These are phyloP conservation scores for Eucalyptus cladocalyx DNA, from an alignment of 345 rosid species.

Conservation along the genomic window DNA sequence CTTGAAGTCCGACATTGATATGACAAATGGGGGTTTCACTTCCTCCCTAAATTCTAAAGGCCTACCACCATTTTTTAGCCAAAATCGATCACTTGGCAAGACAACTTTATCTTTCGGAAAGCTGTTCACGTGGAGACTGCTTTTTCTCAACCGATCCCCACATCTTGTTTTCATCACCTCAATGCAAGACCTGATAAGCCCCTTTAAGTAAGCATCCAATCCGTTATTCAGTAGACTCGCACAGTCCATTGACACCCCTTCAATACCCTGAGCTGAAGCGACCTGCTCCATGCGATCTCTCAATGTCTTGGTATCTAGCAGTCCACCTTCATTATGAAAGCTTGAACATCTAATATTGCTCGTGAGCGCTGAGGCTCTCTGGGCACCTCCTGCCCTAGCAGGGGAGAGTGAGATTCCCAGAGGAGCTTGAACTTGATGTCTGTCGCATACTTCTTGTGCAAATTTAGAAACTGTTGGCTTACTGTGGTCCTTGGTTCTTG, in stretches of 20 bases:
- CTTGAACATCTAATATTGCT: not conserved
- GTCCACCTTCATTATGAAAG: conserved; percentile 12
- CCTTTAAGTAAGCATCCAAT: conserved; percentile 25
- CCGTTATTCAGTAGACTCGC: conserved; percentile 22
- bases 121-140: not conserved
- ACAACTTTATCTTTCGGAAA: not conserved
- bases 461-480: not conserved
- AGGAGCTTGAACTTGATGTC: conserved; percentile 17
- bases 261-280: conserved; percentile 28
- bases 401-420: conserved; percentile 26
- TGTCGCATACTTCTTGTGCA: not conserved
- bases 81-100: conserved; percentile 8
- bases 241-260: conserved; percentile 23
- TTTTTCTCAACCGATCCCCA: not conserved
- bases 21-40: not conserved
- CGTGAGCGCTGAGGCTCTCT: not conserved
- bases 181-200: conserved; percentile 29
- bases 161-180: conserved; percentile 13
- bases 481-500: not conserved
- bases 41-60: not conserved
- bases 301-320: conserved; percentile 17
- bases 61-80: not conserved
- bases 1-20: conserved; percentile 13
- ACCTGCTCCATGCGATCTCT: conserved; percentile 25
- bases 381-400: conserved; percentile 6